Evolutionary conservation across 1,284 basidiomycete species (phyloP), one percentile per base, ranked within the genome.

Genomic region (Taiwanofungus camphoratus): DNA sequence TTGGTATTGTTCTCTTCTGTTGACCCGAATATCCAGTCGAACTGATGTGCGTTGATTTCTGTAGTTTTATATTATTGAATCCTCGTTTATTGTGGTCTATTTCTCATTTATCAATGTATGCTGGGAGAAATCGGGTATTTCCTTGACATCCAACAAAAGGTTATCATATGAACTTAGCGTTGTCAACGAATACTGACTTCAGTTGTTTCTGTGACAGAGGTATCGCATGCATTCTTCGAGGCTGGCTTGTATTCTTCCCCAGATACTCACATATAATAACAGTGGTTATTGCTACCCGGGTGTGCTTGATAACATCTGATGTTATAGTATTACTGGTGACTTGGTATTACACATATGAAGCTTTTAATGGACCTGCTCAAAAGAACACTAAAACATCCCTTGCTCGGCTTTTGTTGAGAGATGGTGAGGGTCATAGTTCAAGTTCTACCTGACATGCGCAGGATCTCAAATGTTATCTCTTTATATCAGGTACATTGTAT

Each of bases 321-420:
- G 24, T 20, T 24, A 30, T 36, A 23, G 39, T 23, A 35, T 26
- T 15, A 30, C 21, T 29, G 12, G 29, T 27, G 22, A 37, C 41
- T 31, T 48, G 20, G 36, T 50, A 46, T 43, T 50, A 50, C 43
- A 46, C 30, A 18, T 30, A 38, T n/a, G 41, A 41, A 36, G 36
- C 42, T 49, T 39, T 27, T 42, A 51, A 43, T 45, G 30, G 6
- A 32, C 33, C 40, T 35, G 11, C 18, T 41, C 19, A 27, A 41
- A 49, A 45, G 23, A 8, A 19, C 8, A 15, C 12, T 6, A 36
- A 21, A 22, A 15, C 21, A 5, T 36, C 35, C 21, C 23, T 36
- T 20, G 13, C 35, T 20, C 8, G 13, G 20, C 8, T 22, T 8
- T 8, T 36, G 6, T 8, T 36, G 6, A 18, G 35, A 15, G 35